Evolutionary conservation across 2,329 filamentous ascomycete genomes (phyloP), one percentile per base, ranked within the genome.

Genomic region (Botrytis elliptica): DNA sequence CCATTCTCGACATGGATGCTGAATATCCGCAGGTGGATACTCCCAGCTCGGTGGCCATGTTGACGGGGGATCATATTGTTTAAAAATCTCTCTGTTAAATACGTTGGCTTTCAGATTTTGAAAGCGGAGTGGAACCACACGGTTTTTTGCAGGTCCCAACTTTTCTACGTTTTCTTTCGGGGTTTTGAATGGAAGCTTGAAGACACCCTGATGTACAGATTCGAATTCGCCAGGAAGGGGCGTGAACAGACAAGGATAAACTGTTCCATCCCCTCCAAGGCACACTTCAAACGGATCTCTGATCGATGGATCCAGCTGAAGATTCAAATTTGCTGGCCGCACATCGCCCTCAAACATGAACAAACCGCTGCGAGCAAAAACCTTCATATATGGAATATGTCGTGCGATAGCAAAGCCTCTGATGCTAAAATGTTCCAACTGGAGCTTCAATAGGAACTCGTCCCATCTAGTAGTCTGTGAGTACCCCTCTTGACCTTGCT

Each of bases 1-100:
- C 64, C 71, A 73, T 46, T 62, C 55, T 18, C 33, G 33, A 60
- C 71, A 69, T 18, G 66, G 65, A 70, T 70, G 72, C 57, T 73
- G 66, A 25, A 71, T 70, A 44, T 70, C 66, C 20, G 33, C 36
- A 52, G 72, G 66, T 25, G 66, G 72, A 40, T 73, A 73, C 7
- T 42, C 55, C 72, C 72, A 73, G 40, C 12, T 40, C 8, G n/a
- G n/a, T 12, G 67, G 72, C 66, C 44, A 73, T 20, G 29, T 33
- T 10, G 33, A 40, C 8, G 72, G 72, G 3, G 46, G 44, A 29
- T 14, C 38, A 14, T 73, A 42, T 8, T n/a, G 4, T 46, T 64
- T 55, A 22, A 73, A 73, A n/a, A 38, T 63, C 14, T 57, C 55
- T 12, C 14, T 18, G 9, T 44, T 63, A 16, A 63, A 73, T 59